Evolutionary conservation across 2,329 filamentous ascomycete species (phyloP).

Genomic region (Fusarium dlaminii): DNA sequence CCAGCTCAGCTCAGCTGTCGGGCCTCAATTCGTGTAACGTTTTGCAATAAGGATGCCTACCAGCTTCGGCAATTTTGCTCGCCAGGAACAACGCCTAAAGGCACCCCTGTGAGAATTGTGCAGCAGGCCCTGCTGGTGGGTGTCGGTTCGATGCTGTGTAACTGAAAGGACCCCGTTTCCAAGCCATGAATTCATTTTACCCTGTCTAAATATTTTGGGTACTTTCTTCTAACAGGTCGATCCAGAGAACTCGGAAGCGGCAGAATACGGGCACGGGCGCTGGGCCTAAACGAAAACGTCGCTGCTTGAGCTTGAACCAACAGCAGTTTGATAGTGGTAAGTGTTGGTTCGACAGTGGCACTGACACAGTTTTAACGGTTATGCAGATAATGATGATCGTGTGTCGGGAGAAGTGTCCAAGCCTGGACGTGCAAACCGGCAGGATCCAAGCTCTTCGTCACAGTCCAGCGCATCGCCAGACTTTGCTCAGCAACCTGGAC

Average conservation of each 20-base stretch:
- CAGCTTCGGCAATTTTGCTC: constrained; percentile 2
- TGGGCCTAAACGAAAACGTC: constrained; percentile 26
- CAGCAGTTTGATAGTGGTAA: neutral
- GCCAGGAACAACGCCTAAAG: neutral
- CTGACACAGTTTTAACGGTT: neutral
- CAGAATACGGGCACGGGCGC: constrained; percentile 3
- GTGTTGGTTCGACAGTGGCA: neutral
- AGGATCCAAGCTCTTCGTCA: neutral
- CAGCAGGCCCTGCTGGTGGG: constrained; percentile 7
- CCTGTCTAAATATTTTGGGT: neutral
- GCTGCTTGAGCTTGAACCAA: constrained; percentile 21
- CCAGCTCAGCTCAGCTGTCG: neutral
- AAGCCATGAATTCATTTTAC: neutral
- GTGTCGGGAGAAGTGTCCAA: neutral
- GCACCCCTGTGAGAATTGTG: constrained; percentile 18
- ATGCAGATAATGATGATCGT: neutral
- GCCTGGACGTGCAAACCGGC: neutral
- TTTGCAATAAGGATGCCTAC: neutral
- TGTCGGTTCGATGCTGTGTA: constrained; percentile 21
- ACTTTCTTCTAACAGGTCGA: constrained; percentile 17
- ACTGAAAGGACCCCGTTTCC: constrained; percentile 14
- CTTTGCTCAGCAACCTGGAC: neutral
- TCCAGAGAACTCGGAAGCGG: constrained; percentile 18
- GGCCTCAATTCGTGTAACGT: neutral
- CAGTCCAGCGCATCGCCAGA: neutral